Evolutionary conservation across 2,329 filamentous ascomycete genomes (phyloP).

Genomic region (Magnaporthiopsis incrustans): DNA sequence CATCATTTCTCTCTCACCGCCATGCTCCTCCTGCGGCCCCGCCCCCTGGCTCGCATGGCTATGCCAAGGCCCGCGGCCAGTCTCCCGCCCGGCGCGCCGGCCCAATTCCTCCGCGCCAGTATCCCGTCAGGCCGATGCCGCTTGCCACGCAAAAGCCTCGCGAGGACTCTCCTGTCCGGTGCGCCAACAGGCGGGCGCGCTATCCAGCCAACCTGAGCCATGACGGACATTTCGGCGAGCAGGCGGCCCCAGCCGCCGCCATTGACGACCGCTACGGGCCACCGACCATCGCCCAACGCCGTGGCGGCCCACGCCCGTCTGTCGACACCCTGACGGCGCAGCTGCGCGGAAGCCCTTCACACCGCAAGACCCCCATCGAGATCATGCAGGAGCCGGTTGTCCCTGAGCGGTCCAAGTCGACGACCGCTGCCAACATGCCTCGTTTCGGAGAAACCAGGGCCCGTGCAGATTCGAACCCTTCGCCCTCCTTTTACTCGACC

Average conservation of each 20-base stretch:
- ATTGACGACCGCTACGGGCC: background rate
- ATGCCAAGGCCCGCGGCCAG: background rate
- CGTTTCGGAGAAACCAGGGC: background rate
- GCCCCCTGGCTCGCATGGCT: background rate
- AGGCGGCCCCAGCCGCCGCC: too few species aligned
- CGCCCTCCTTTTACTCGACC: conserved; percentile 25
- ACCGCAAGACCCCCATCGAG: conserved; percentile 2
- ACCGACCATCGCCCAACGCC: conserved; percentile 1
- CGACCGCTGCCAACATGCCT: background rate
- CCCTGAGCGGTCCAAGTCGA: background rate
- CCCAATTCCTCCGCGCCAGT: background rate
- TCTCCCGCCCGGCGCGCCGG: background rate
- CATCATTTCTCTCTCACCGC: background rate
- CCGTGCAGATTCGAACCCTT: conserved; percentile 11
- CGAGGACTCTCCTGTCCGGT: background rate
- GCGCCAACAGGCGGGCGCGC: too few species aligned
- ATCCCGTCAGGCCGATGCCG: background rate
- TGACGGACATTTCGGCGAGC: background rate
- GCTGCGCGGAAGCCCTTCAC: conserved; percentile 2
- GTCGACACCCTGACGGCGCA: conserved; percentile 2
- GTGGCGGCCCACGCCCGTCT: conserved; percentile 4
- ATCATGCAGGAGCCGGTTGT: background rate
- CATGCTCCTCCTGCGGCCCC: background rate
- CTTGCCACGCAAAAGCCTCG: background rate
- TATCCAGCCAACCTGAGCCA: background rate